phyloP scores from a whole-genome alignment of 306 rosid species.

The Castanospermum australe region DNA sequence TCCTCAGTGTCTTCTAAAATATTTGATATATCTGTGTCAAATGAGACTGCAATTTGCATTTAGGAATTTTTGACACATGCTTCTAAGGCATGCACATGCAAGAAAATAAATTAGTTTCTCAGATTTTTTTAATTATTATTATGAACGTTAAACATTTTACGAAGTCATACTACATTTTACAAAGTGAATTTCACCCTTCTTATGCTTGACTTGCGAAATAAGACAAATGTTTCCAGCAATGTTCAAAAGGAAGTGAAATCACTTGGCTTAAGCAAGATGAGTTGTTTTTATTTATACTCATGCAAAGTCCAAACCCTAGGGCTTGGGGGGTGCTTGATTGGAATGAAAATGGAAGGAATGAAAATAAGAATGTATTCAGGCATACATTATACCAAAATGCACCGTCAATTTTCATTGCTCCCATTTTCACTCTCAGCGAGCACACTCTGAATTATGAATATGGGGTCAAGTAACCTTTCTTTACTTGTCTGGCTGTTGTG shows the following conservation, averaged over 20 bases:
- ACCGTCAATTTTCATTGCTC: neutral
- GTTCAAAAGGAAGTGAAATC: neutral
- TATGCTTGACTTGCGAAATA: neutral
- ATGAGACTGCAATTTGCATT: slow-evolving; percentile 1
- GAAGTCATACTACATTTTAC: neutral
- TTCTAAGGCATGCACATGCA: neutral
- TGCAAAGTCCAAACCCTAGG: neutral
- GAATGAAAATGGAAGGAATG: neutral
- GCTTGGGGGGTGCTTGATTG: neutral
- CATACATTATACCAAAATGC: neutral
- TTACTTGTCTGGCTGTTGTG: slow-evolving; percentile 15
- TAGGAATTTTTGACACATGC: neutral
- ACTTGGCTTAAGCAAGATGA: neutral
- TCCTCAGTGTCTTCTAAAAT: neutral
- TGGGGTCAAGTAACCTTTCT: neutral
- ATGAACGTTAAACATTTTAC: neutral
- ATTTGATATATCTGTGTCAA: neutral
- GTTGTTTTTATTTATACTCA: neutral
- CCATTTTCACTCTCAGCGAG: neutral
- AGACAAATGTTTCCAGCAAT: neutral
- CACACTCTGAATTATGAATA: neutral
- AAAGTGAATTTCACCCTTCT: neutral
- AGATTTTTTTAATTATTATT: neutral
- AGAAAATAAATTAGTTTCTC: neutral
- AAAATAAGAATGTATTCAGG: neutral